Percentiles rank a stretch among this genome's conserved stretches.
phyloP scores from a whole-genome alignment of 108 stramenopile species.

The Aurantiochytrium sp. region DNA sequence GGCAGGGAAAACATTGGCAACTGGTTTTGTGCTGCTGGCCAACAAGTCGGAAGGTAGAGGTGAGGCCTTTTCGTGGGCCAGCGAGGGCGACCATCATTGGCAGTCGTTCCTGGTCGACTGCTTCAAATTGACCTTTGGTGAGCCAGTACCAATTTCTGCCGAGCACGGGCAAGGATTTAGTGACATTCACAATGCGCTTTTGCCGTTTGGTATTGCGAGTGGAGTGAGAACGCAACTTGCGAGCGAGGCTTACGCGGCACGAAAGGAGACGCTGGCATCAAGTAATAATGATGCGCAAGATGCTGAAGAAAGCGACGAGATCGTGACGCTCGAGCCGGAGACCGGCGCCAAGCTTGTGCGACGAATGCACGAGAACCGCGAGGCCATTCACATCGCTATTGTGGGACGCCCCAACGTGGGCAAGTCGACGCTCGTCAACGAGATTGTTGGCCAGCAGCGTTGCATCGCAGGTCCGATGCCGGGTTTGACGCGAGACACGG shows the following conservation, averaged over 20 bases:
- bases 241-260: neutral
- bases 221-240: neutral
- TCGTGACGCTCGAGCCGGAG: neutral
- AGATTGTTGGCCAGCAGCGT: slow-evolving; percentile 72
- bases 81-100: neutral
- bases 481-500: slow-evolving; percentile 93
- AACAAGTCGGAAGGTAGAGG: slow-evolving; percentile 19
- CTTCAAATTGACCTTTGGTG: slow-evolving; percentile 87
- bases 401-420: slow-evolving; percentile 97
- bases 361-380: neutral
- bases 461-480: slow-evolving; percentile 75
- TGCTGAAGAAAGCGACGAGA: neutral
- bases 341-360: neutral
- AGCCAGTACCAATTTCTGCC: slow-evolving; percentile 83
- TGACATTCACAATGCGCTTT: slow-evolving; percentile 73
- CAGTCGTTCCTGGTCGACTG: slow-evolving; percentile 70
- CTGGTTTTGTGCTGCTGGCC: slow-evolving; percentile 17
- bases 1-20: neutral
- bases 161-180: slow-evolving; percentile 90
- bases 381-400: slow-evolving; percentile 78
- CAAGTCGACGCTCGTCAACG: slow-evolving; percentile 82
- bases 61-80: neutral
- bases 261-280: too few relatives aligned
- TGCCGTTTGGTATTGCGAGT: slow-evolving; percentile 26
- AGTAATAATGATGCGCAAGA: neutral